Evolutionary conservation across 345 rosid genomes (phyloP).

Genomic region (Dipteronia sinensis): DNA sequence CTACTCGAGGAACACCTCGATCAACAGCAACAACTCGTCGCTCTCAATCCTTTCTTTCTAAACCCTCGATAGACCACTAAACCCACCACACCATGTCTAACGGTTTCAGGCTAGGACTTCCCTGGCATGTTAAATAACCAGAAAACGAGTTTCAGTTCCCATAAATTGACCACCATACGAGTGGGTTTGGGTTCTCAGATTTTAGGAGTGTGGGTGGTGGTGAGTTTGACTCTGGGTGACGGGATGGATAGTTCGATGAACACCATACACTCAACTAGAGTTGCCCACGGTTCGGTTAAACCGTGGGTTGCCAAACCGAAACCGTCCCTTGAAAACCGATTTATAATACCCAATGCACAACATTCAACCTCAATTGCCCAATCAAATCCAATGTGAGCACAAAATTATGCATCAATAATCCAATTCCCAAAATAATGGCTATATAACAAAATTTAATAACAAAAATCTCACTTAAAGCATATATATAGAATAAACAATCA

Average conservation of each 20-base stretch:
- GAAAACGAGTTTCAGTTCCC: slow-evolving; percentile 66
- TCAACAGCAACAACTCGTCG: slow-evolving; percentile 53
- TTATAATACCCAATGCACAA: no score
- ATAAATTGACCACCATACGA: slow-evolving; percentile 51
- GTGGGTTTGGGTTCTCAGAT: slow-evolving; percentile 62
- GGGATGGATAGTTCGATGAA: slow-evolving; percentile 85
- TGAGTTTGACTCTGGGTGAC: slow-evolving; percentile 80
- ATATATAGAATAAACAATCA: no score
- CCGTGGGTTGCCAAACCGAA: no score
- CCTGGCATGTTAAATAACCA: slow-evolving; percentile 68
- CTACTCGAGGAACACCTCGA: no score
- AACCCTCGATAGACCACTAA: slow-evolving; percentile 45
- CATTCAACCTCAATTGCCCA: no score
- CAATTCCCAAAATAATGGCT: no score
- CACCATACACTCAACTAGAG: slow-evolving; percentile 65
- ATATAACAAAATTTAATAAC: no score
- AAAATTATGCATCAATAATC: no score
- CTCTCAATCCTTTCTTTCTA: slow-evolving; percentile 45
- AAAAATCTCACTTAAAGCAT: no score
- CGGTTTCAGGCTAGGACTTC: slow-evolving; percentile 44
- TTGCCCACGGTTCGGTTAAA: no score
- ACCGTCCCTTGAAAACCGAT: no score
- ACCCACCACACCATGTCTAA: slow-evolving; percentile 29
- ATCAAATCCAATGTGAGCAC: no score
- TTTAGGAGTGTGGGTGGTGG: slow-evolving; percentile 53